phyloP scores from a whole-genome alignment of 2,329 filamentous ascomycete genomes.

The Stagonosporopsis cucurbitacearum region DNA sequence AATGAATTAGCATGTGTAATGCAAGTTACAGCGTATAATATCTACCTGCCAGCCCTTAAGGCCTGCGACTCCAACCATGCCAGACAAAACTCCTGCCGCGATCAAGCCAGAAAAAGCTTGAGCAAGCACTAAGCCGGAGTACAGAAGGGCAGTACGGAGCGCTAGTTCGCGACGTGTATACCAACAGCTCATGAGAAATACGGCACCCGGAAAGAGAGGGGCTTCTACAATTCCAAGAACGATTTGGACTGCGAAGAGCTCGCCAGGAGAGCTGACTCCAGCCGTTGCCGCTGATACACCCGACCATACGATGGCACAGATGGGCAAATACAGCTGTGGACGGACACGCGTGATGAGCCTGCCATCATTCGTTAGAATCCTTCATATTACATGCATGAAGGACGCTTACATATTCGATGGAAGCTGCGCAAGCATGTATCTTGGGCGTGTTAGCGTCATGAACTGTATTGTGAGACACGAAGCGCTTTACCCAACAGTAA shows the following conservation, averaged over 20 bases:
- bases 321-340: slow-evolving; percentile 18
- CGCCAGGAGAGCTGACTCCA: slow-evolving; percentile 64
- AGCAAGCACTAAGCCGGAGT: slow-evolving; percentile 62
- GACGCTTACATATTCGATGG: slow-evolving; percentile 1
- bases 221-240: slow-evolving; percentile 75
- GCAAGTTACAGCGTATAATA: not conserved
- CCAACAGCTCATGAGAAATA: slow-evolving; percentile 22
- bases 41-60: slow-evolving; percentile 35
- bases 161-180: slow-evolving; percentile 18
- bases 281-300: slow-evolving; percentile 57
- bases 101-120: slow-evolving; percentile 65
- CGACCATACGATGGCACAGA: slow-evolving; percentile 16
- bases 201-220: slow-evolving; percentile 61
- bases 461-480: not conserved
- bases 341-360: slow-evolving; percentile 18
- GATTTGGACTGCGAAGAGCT: slow-evolving; percentile 53
- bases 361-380: not conserved
- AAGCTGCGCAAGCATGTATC: slow-evolving; percentile 6
- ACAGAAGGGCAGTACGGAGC: slow-evolving; percentile 38
- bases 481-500: slow-evolving; percentile 15
- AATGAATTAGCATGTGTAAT: not conserved
- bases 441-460: not conserved
- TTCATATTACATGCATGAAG: not conserved
- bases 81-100: slow-evolving; percentile 45
- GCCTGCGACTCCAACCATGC: slow-evolving; percentile 45